Conservation (phyloP, 129 eudicot genomes). For the Centella asiatica region DNA sequence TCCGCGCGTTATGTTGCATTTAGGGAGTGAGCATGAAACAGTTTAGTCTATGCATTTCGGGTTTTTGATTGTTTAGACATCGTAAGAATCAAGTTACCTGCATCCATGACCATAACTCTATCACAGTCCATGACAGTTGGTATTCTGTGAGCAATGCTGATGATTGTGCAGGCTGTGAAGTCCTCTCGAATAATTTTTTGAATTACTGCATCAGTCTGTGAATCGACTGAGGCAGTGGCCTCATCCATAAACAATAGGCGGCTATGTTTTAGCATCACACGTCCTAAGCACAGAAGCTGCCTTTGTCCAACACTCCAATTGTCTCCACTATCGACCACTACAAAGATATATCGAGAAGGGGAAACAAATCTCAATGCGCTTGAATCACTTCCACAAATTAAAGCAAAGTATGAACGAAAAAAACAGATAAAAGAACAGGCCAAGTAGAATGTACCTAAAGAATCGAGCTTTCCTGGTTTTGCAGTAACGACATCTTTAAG, state of each 20-base stretch:
- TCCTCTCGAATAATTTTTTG: conserved; percentile 88
- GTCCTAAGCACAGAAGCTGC: conserved; percentile 86
- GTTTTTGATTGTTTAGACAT: neutral
- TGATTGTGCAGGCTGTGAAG: conserved; percentile 62
- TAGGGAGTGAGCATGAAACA: too few relatives aligned
- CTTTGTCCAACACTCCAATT: conserved; percentile 97
- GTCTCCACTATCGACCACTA: conserved; percentile 76
- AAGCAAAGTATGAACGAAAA: neutral
- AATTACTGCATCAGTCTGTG: conserved; percentile 83
- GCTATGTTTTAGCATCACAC: conserved; percentile 75
- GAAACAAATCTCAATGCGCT: neutral
- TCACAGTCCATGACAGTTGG: conserved; percentile 99
- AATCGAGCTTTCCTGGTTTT: conserved; percentile 77
- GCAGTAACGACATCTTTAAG: conserved; percentile 76
- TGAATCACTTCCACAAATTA: neutral
- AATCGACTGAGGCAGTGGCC: conserved; percentile 98
- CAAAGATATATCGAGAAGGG: neutral
- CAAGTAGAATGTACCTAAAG: conserved; percentile 40
- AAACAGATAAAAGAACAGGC: neutral
- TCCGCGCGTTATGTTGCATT: too few relatives aligned
- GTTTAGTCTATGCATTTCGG: neutral
- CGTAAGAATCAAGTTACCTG: conserved; percentile 31
- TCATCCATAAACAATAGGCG: conserved; percentile 83
- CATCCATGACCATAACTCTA: conserved; percentile 81
- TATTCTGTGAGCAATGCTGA: conserved; percentile 97